Conservation (phyloP, 306 rosid species). For the Canavalia ensiformis region DNA sequence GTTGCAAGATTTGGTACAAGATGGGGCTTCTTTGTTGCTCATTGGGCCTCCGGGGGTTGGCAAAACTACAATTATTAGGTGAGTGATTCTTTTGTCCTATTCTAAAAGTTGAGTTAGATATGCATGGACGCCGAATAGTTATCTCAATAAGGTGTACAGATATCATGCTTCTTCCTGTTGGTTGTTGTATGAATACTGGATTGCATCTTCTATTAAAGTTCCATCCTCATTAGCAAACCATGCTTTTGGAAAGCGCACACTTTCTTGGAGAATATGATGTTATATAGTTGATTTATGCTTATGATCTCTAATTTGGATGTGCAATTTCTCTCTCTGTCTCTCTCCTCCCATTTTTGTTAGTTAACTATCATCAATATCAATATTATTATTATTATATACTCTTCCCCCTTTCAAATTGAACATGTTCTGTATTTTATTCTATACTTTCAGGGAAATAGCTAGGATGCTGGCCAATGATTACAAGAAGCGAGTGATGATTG, state of each 20-base stretch:
- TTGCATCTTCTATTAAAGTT: conserved; percentile 15
- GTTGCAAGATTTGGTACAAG: conserved; percentile 86
- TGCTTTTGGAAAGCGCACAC: background rate
- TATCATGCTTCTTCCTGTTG: conserved; percentile 34
- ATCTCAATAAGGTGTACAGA: conserved; percentile 26
- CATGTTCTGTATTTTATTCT: conserved; percentile 25
- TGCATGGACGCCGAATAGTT: conserved; percentile 4
- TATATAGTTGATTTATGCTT: background rate
- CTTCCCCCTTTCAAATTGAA: background rate
- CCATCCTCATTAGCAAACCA: conserved; percentile 22
- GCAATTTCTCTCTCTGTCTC: background rate
- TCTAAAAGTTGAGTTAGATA: conserved; percentile 25
- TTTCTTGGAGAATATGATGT: conserved; percentile 25
- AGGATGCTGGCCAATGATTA: conserved; percentile 95
- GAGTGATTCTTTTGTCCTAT: conserved; percentile 41
- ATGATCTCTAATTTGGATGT: conserved; percentile 21
- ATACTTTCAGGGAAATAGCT: conserved; percentile 80
- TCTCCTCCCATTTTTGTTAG: background rate
- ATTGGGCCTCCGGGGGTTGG: conserved; percentile 99
- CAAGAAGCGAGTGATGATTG: conserved; percentile 96
- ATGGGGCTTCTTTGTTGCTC: conserved; percentile 90
- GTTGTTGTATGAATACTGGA: background rate
- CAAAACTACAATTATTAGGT: conserved; percentile 96
- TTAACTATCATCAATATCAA: background rate
- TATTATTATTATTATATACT: background rate